A percentile compares a stretch with the other conserved stretches of the same genome.
Evolutionary conservation across 2,329 filamentous ascomycete species (phyloP).

Genomic region (Ophiostoma ulmi): DNA sequence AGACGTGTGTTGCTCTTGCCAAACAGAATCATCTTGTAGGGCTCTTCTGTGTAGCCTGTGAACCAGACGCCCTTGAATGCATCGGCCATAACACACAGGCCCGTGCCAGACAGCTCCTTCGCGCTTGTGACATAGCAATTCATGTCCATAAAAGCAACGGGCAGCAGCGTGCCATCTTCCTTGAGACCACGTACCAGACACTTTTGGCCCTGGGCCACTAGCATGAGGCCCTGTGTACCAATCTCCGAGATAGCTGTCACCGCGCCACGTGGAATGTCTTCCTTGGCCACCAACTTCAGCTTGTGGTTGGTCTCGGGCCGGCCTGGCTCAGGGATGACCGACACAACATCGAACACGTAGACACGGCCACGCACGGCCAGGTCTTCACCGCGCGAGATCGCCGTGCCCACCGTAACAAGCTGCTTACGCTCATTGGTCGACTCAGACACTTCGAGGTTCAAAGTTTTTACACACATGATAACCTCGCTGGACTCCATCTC

Average conservation of each 20-base stretch:
- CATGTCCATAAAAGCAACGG: slow-evolving; percentile 97
- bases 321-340: slow-evolving; percentile 83
- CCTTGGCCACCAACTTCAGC: slow-evolving; percentile 79
- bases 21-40: slow-evolving; percentile 90
- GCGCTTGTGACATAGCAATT: slow-evolving; percentile 86
- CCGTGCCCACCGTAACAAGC: slow-evolving; percentile 79
- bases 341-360: slow-evolving; percentile 86
- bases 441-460: slow-evolving; percentile 87
- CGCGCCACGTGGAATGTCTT: slow-evolving; percentile 85
- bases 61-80: slow-evolving; percentile 94
- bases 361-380: slow-evolving; percentile 78
- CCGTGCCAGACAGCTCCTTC: slow-evolving; percentile 76
- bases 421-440: slow-evolving; percentile 79
- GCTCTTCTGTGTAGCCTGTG: slow-evolving; percentile 91
- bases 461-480: slow-evolving; percentile 73
- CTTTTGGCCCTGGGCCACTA: slow-evolving; percentile 91
- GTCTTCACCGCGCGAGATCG: slow-evolving; percentile 83
- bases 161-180: slow-evolving; percentile 85
- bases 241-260: slow-evolving; percentile 82
- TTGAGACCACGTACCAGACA: slow-evolving; percentile 95
- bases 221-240: slow-evolving; percentile 80
- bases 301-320: slow-evolving; percentile 79
- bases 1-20: slow-evolving; percentile 77
- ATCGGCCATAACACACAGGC: slow-evolving; percentile 82
- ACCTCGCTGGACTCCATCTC: slow-evolving; percentile 69